Conservation (phyloP, 345 rosid species). For the Populus euphratica region DNA sequence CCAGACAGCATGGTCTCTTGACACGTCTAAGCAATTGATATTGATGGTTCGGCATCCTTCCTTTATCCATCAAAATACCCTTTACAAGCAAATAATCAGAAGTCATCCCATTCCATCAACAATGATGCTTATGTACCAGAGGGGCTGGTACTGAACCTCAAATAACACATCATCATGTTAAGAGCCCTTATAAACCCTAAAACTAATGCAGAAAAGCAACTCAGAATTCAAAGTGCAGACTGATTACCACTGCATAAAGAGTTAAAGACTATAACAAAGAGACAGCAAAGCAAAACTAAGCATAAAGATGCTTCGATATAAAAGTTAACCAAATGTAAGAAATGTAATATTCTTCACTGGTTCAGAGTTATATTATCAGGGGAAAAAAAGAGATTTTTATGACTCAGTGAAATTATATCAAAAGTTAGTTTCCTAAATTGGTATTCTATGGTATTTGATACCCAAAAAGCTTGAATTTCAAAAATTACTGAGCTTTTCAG, state of each 20-base stretch:
- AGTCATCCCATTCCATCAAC: neutral
- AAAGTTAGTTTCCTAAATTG: no score
- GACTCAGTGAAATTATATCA: no score
- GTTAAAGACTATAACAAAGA: neutral
- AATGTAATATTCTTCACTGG: neutral
- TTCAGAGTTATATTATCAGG: neutral
- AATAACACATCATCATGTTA: neutral
- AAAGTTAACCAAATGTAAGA: neutral
- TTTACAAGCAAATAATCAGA: neutral
- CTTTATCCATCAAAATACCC: neutral
- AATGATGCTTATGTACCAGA: neutral
- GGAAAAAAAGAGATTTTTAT: no score
- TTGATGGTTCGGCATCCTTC: neutral
- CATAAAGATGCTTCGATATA: neutral
- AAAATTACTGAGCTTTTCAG: neutral
- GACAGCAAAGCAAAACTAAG: neutral
- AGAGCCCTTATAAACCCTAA: neutral
- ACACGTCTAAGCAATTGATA: neutral
- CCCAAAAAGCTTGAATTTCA: neutral
- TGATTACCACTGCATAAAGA: neutral
- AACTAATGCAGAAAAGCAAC: neutral
- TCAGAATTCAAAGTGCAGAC: neutral
- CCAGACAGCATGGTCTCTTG: neutral
- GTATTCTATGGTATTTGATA: neutral
- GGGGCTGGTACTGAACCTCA: neutral